Base-by-base conservation (phyloP, 176 grass and related monocot genomes). In the Oryza glumipatula region DNA sequence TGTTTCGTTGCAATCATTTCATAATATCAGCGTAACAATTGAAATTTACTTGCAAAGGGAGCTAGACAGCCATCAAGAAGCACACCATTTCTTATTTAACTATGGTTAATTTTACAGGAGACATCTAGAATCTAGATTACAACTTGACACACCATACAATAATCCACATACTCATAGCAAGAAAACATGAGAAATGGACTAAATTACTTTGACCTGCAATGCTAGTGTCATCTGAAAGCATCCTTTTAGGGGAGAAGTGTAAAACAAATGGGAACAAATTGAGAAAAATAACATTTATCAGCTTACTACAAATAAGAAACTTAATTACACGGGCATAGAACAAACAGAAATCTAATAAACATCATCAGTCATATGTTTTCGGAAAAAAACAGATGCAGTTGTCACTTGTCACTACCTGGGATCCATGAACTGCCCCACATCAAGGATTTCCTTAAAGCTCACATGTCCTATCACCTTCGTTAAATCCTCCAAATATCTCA, bases 371-470 rank as follows among this genome's bases (percentile, higher is more conserved):
- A 22, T 60, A n/a, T 61, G 21, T 61, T 61, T 61, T n/a, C 56
- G 0, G n/a, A 9, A 61, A 61, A n/a, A n/a, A 61, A 61, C 47
- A 14, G 19, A 61, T 58, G 19, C 54, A n/a, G 54, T 39, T 39
- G 38, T 38, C 36, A 38, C 36, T 56, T 56, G 54, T 36, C 76
- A 32, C 32, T 98, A 98, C 95, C 95, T 98, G 35, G 64, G 45
- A 43, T 92, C 84, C 70, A 95, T 56, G 73, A 84, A 98, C 24
- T 36, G 80, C 67, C 76, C 88, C 24, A 98, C 39, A 77, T 95
- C 87, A 77, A 98, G 87, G 30, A 74, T 78, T 80, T 98, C 91
- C 16, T 91, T 72, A 74, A 90, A 98, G 41, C 77, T 89, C 46
- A 98, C 89, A 87, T 83, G 82, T 6, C 80, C 91, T 73, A 16